These are phyloP conservation scores for Lachnellula hyalina DNA, from an alignment of 2,329 filamentous ascomycete species.

Conservation along the genomic window DNA sequence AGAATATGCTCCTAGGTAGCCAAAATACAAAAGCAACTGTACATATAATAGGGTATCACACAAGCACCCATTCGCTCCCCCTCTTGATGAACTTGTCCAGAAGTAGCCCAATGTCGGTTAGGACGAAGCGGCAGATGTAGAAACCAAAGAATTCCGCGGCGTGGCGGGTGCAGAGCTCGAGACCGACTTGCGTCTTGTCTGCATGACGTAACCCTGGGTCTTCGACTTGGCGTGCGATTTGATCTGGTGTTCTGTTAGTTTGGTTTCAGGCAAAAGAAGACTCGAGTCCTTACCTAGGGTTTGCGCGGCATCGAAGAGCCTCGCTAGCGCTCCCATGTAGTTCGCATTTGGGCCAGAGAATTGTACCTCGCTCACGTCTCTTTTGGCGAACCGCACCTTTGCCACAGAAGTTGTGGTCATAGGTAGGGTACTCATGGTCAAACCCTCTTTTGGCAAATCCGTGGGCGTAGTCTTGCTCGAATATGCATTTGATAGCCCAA, in stretches of 20 bases:
- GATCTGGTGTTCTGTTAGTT: conserved; percentile 52
- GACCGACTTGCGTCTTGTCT: conserved; percentile 88
- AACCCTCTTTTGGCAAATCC: conserved; percentile 51
- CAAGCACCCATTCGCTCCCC: conserved; percentile 86
- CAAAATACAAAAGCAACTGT: background rate
- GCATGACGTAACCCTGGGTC: conserved; percentile 89
- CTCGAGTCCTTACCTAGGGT: conserved; percentile 67
- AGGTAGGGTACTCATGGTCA: conserved; percentile 68
- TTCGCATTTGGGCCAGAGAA: conserved; percentile 80
- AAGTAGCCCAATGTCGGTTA: conserved; percentile 76
- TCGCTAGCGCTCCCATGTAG: conserved; percentile 88
- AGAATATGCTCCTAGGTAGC: background rate
- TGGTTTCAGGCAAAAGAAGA: conserved; percentile 14
- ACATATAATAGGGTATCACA: conserved; percentile 16
- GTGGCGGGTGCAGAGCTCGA: conserved; percentile 88
- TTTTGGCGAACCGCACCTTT: conserved; percentile 63
- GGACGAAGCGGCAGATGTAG: conserved; percentile 91
- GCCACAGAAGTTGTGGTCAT: conserved; percentile 59
- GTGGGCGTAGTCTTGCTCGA: conserved; percentile 40
- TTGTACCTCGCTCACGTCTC: conserved; percentile 61
- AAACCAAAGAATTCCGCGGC: conserved; percentile 98
- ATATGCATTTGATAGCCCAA: conserved; percentile 50
- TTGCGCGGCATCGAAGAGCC: conserved; percentile 89
- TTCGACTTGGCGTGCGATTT: conserved; percentile 93
- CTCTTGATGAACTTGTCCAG: conserved; percentile 97